Evolutionary conservation across 1,139 yeast species (phyloP).

Genomic region (Yamadazyma songkhlaensis): DNA sequence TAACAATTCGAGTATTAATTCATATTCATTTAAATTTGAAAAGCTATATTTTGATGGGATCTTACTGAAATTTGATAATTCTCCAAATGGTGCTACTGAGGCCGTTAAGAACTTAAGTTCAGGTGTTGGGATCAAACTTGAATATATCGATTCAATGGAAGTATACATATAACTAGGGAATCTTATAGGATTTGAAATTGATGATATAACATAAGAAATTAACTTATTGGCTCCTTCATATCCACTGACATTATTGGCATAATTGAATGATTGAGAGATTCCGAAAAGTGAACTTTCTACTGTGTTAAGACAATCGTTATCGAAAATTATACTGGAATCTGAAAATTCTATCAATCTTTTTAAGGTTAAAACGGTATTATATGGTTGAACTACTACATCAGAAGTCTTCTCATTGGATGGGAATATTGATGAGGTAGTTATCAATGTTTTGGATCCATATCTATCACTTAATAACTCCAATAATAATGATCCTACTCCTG

Average conservation of each 20-base stretch:
- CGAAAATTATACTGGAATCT: conserved; percentile 85
- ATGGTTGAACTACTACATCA: conserved; percentile 97
- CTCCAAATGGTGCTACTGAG: conserved; percentile 78
- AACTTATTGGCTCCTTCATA: conserved; percentile 81
- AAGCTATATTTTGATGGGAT: conserved; percentile 49
- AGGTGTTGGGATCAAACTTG: conserved; percentile 86
- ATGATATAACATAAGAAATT: conserved; percentile 80
- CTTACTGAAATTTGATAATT: conserved; percentile 17
- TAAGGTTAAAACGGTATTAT: conserved; percentile 80
- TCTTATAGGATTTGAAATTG: conserved; percentile 81
- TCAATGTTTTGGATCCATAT: conserved; percentile 72
- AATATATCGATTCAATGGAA: conserved; percentile 76
- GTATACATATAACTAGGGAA: conserved; percentile 93
- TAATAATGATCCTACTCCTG: conserved; percentile 86
- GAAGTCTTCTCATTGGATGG: conserved; percentile 75
- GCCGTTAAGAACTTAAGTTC: conserved; percentile 84
- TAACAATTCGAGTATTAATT: conserved; percentile 75
- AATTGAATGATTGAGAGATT: conserved; percentile 22
- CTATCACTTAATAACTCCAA: conserved; percentile 79
- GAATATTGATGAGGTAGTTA: conserved; percentile 84
- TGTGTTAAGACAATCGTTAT: conserved; percentile 77
- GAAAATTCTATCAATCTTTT: conserved; percentile 79
- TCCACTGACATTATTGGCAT: conserved; percentile 24
- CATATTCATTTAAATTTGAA: conserved; percentile 72
- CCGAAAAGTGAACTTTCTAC: conserved; percentile 55